Conservation (phyloP, 2,329 filamentous ascomycete genomes). For the Phaeosphaeriaceae sp. region DNA sequence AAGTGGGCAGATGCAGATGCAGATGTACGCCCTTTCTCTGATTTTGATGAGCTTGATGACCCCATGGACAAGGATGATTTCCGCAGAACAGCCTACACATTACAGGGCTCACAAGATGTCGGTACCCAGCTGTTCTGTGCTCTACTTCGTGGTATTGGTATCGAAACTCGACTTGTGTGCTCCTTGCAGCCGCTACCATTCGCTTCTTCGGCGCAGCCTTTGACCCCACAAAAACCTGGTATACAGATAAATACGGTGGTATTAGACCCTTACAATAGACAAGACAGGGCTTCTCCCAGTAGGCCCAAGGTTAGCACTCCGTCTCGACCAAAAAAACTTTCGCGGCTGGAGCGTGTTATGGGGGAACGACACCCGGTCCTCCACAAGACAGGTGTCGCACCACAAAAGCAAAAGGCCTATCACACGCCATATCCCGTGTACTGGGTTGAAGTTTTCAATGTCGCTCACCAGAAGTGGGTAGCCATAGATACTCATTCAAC, state of each 20-base stretch:
- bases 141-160: conserved; percentile 78
- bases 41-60: conserved; percentile 68
- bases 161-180: conserved; percentile 83
- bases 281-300: conserved; percentile 18
- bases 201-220: conserved; percentile 49
- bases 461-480: conserved; percentile 89
- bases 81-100: conserved; percentile 67
- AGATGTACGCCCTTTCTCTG: conserved; percentile 57
- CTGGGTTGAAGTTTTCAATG: conserved; percentile 92
- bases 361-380: conserved; percentile 36
- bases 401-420: conserved; percentile 56
- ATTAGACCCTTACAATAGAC: conserved; percentile 41
- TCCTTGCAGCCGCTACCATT: conserved; percentile 86
- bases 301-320: conserved; percentile 26
- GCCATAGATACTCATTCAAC: conserved; percentile 86
- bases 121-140: conserved; percentile 92
- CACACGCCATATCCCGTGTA: conserved; percentile 84
- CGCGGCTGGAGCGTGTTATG: conserved; percentile 40
- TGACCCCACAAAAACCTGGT: conserved; percentile 33
- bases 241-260: conserved; percentile 30
- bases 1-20: conserved; percentile 76
- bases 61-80: conserved; percentile 77
- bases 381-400: conserved; percentile 35
- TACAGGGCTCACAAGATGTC: conserved; percentile 85
- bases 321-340: conserved; percentile 38